These are phyloP conservation scores for Starmerella cellae DNA, from an alignment of 805 yeast species.

Conservation along the genomic window DNA sequence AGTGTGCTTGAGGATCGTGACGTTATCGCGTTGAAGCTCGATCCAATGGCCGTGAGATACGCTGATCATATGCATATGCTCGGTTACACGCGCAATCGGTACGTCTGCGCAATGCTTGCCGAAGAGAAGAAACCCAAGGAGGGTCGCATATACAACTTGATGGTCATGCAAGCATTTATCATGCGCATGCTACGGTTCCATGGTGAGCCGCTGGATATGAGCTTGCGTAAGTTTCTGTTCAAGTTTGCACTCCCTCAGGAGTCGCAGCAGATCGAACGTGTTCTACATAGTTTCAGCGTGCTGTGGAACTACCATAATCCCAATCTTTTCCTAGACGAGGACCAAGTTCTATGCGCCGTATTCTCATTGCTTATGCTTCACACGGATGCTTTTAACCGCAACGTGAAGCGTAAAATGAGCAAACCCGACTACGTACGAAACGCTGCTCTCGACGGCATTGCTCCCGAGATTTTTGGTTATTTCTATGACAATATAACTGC, in stretches of 20 bases:
- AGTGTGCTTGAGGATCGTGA: constrained; percentile 8
- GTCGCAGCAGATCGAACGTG: constrained; percentile 63
- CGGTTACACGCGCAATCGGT: constrained; percentile 15
- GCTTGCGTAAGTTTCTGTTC: constrained; percentile 48
- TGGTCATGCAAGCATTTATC: constrained; percentile 19
- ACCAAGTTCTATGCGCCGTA: constrained; percentile 48
- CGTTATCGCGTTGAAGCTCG: constrained; percentile 8
- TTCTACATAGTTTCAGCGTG: constrained; percentile 43
- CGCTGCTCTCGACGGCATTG: constrained; percentile 27
- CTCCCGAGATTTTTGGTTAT: constrained; percentile 34
- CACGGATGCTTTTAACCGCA: constrained; percentile 58
- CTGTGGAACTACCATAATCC: constrained; percentile 38
- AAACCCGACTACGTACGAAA: constrained; percentile 47
- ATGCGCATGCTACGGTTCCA: constrained; percentile 36
- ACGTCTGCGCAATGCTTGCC: constrained; percentile 19
- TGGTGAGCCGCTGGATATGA: constrained; percentile 49
- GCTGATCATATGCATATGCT: constrained; percentile 14
- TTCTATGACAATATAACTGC: constrained; percentile 55
- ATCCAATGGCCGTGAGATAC: constrained; percentile 17
- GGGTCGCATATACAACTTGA: constrained; percentile 7
- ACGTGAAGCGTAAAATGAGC: constrained; percentile 55
- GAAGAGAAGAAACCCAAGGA: constrained; percentile 5
- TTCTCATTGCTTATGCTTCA: constrained; percentile 60
- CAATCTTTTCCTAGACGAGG: constrained; percentile 29
- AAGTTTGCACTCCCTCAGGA: constrained; percentile 53